Conservation (phyloP, 2,329 filamentous ascomycete species). For the Phaeoacremonium minimum region DNA sequence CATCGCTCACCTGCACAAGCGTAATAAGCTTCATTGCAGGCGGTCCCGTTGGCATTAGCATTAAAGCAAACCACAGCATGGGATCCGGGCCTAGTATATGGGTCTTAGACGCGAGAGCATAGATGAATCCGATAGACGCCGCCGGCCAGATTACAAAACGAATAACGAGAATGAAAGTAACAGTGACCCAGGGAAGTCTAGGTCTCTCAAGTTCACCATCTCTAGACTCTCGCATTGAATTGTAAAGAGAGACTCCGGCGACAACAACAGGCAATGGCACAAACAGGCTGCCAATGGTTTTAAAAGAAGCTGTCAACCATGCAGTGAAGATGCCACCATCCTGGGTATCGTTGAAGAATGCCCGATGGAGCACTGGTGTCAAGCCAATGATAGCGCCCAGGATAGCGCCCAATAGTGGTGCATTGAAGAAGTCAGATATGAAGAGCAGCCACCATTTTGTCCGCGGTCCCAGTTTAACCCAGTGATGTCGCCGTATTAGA, state of each 20-base stretch:
- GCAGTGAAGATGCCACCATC: conserved; percentile 62
- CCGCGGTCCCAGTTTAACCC: conserved; percentile 19
- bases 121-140: conserved; percentile 50
- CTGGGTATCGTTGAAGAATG: conserved; percentile 55
- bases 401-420: conserved; percentile 56
- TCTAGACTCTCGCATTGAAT: conserved; percentile 42
- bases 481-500: conserved; percentile 17
- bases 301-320: conserved; percentile 59
- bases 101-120: conserved; percentile 47
- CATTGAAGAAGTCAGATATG: conserved; percentile 50
- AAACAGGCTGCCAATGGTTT: conserved; percentile 61
- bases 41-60: conserved; percentile 42
- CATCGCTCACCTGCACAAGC: conserved; percentile 36
- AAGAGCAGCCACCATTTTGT: conserved; percentile 28
- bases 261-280: conserved; percentile 62
- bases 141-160: conserved; percentile 59
- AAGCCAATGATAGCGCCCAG: conserved; percentile 57
- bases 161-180: conserved; percentile 47
- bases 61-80: conserved; percentile 59
- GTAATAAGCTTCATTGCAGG: conserved; percentile 43
- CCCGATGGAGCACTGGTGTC: conserved; percentile 50
- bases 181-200: conserved; percentile 41
- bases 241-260: conserved; percentile 61
- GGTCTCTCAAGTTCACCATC: conserved; percentile 13
- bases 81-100: conserved; percentile 49